Conservation (phyloP, 164 flowering plant genomes). For the Houttuynia cordata region DNA sequence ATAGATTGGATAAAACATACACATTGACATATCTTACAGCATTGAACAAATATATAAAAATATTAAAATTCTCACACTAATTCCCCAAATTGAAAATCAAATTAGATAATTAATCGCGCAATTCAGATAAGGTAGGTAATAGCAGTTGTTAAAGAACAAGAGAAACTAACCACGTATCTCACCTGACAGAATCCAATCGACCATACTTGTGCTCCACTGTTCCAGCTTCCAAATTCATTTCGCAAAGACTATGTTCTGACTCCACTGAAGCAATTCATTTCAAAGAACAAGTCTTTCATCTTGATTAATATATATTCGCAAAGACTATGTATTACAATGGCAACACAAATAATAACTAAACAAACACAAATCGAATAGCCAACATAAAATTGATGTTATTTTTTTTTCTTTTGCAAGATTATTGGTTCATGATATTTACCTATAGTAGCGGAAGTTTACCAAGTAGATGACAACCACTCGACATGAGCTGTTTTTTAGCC, state of each 20-base stretch:
- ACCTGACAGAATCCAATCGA: conserved; percentile 65
- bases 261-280: conserved; percentile 20
- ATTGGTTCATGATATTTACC: no score
- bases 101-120: neutral
- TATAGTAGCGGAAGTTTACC: no score
- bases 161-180: conserved; percentile 1
- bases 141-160: neutral
- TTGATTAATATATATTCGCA: conserved; percentile 60
- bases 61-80: no score
- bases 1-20: no score
- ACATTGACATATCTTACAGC: no score
- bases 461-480: conserved; percentile 60
- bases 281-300: conserved; percentile 41
- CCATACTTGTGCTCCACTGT: conserved; percentile 55
- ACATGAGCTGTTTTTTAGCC: conserved; percentile 68
- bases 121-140: neutral
- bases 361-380: neutral
- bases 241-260: conserved; percentile 60
- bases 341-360: neutral
- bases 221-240: conserved; percentile 73
- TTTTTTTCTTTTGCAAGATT: no score
- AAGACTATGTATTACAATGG: conserved; percentile 56
- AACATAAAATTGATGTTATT: no score
- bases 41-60: no score
- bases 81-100: no score